Evolutionary conservation across 495 filamentous ascomycete species (phyloP).

Genomic region (Penicillium odoratum): DNA sequence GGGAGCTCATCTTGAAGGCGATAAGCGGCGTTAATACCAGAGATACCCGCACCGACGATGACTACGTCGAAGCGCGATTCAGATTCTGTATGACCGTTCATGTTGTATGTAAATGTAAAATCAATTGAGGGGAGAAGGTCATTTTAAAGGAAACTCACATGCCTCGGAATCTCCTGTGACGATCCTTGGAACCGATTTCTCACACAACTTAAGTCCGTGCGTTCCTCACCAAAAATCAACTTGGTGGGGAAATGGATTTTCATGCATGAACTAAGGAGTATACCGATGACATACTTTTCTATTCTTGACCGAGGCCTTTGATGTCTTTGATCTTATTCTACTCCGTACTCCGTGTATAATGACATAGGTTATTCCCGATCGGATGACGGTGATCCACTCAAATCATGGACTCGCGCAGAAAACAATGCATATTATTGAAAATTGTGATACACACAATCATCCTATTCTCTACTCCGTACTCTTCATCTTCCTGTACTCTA

Average conservation of each 20-base stretch:
- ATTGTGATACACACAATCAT: too few relatives aligned
- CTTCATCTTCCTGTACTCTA: too few relatives aligned
- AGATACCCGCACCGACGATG: slow-evolving; percentile 73
- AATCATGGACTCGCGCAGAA: too few relatives aligned
- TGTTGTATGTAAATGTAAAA: slow-evolving; percentile 7
- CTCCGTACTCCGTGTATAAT: too few relatives aligned
- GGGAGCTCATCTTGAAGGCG: slow-evolving; percentile 62
- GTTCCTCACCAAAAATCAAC: neutral
- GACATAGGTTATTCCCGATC: too few relatives aligned
- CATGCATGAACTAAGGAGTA: too few relatives aligned
- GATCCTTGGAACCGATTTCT: neutral
- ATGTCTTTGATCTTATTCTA: too few relatives aligned
- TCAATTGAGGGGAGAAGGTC: neutral
- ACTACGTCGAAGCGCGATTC: slow-evolving; percentile 55
- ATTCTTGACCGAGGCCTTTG: too few relatives aligned
- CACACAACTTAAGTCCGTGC: neutral
- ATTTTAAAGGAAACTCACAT: slow-evolving; percentile 16
- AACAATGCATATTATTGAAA: too few relatives aligned
- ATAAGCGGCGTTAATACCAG: slow-evolving; percentile 74
- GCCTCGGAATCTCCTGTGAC: slow-evolving; percentile 29
- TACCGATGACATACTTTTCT: too few relatives aligned
- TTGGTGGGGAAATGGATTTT: neutral
- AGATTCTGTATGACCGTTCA: slow-evolving; percentile 28
- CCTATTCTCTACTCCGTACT: too few relatives aligned
- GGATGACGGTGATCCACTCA: too few relatives aligned